Evolutionary conservation across 2,329 filamentous ascomycete species (phyloP).

Genomic region (Xylariaceae sp.): DNA sequence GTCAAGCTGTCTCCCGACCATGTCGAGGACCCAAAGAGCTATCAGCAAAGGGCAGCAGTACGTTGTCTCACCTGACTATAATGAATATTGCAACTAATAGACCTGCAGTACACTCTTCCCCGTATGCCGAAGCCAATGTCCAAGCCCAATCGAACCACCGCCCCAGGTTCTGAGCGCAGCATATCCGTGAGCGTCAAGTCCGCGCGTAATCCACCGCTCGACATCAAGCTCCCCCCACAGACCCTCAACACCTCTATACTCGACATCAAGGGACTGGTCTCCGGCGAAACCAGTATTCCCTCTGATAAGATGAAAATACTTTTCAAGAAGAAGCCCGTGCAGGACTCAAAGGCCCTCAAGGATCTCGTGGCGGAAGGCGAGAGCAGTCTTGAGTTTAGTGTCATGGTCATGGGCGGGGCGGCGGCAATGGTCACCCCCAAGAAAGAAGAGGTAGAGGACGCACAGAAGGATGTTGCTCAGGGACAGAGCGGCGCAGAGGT

Average conservation of each 20-base stretch:
- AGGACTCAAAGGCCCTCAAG: conserved; percentile 71
- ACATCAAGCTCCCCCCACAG: conserved; percentile 60
- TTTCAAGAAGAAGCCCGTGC: conserved; percentile 79
- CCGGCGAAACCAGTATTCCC: conserved; percentile 57
- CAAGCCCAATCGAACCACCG: conserved; percentile 34
- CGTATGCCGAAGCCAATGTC: conserved; percentile 57
- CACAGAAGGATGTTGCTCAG: conserved; percentile 42
- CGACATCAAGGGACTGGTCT: conserved; percentile 70
- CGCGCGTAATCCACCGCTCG: conserved; percentile 68
- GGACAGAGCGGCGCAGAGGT: conserved; percentile 54
- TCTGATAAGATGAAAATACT: conserved; percentile 82
- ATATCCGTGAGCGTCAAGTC: conserved; percentile 66
- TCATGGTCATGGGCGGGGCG: conserved; percentile 83
- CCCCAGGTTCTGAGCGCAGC: conserved; percentile 49
- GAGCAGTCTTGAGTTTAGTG: conserved; percentile 64
- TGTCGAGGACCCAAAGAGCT: conserved; percentile 78
- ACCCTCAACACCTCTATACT: conserved; percentile 68
- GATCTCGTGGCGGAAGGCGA: conserved; percentile 59
- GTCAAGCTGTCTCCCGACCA: conserved; percentile 83
- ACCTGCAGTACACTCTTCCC: conserved; percentile 64
- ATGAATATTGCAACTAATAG: conserved; percentile 2
- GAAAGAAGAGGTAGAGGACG: conserved; percentile 25
- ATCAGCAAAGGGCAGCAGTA: conserved; percentile 74
- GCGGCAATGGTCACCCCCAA: conserved; percentile 32
- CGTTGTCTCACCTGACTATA: conserved; percentile 24